phyloP scores from a whole-genome alignment of 2,329 filamentous ascomycete species.

The Claviceps spartinae region DNA sequence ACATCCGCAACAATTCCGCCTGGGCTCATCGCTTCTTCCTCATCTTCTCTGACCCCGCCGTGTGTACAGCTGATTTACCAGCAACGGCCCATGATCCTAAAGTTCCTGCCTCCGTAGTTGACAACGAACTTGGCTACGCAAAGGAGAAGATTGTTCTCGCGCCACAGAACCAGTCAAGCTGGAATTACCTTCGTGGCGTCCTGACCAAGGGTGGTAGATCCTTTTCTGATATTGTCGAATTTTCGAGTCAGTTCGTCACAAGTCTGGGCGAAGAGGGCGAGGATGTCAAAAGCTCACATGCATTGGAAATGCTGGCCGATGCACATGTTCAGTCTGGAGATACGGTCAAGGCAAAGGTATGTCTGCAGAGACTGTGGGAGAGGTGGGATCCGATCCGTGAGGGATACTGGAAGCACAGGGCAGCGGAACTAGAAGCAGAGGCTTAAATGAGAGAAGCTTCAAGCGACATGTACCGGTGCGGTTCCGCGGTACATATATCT shows the following conservation, averaged over 20 bases:
- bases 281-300: constrained; percentile 48
- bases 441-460: neutral
- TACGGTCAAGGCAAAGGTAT: constrained; percentile 50
- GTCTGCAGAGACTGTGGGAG: constrained; percentile 59
- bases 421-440: constrained; percentile 5
- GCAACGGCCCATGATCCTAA: constrained; percentile 39
- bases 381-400: constrained; percentile 85
- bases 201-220: constrained; percentile 50
- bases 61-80: constrained; percentile 31
- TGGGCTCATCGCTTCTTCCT: constrained; percentile 97
- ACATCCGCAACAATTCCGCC: constrained; percentile 90
- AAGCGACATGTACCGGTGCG: too few relatives aligned
- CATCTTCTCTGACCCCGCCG: constrained; percentile 54
- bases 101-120: constrained; percentile 49
- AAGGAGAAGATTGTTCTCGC: constrained; percentile 61
- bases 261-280: constrained; percentile 33
- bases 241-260: constrained; percentile 37
- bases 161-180: constrained; percentile 87
- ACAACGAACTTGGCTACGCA: constrained; percentile 63
- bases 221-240: constrained; percentile 31
- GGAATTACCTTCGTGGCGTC: constrained; percentile 80
- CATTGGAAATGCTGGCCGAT: constrained; percentile 59
- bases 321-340: constrained; percentile 45
- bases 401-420: constrained; percentile 73
- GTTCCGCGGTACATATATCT: too few relatives aligned